Evolutionary conservation across 1,284 basidiomycete genomes (phyloP).

Genomic region (Omphalotus olearius): DNA sequence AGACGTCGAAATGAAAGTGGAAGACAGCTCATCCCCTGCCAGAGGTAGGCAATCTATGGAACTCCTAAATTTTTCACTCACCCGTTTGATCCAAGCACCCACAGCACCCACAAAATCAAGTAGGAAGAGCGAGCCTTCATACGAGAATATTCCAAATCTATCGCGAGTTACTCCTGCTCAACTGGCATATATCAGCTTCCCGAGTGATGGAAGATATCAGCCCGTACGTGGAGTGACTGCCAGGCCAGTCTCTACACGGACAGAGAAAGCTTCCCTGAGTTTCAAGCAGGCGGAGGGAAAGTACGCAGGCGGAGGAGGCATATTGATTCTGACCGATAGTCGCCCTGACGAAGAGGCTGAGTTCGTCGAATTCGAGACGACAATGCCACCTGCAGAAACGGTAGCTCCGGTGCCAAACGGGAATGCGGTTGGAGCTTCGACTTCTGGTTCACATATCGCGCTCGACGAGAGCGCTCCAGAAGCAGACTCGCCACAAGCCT

Average conservation of each 20-base stretch:
- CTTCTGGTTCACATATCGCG: conserved; percentile 48
- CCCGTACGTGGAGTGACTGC: conserved; percentile 85
- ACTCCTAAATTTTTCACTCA: conserved; percentile 27
- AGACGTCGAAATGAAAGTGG: conserved; percentile 73
- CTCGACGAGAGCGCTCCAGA: conserved; percentile 71
- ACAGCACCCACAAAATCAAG: conserved; percentile 26
- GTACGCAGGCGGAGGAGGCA: conserved; percentile 78
- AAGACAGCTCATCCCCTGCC: conserved; percentile 53
- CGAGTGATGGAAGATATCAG: conserved; percentile 74
- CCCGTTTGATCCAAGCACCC: conserved; percentile 26
- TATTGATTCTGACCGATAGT: conserved; percentile 73
- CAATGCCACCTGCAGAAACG: conserved; percentile 29
- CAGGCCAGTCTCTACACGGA: conserved; percentile 27
- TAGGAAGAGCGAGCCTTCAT: conserved; percentile 72
- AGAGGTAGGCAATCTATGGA: conserved; percentile 26
- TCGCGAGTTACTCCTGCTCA: conserved; percentile 93
- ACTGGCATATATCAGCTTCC: conserved; percentile 81
- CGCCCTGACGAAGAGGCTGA: conserved; percentile 64
- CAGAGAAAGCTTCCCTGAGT: conserved; percentile 25
- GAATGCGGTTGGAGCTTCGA: conserved; percentile 20
- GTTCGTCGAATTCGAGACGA: conserved; percentile 68
- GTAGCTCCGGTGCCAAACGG: conserved; percentile 19
- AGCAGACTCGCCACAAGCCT: conserved; percentile 72
- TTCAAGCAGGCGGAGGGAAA: conserved; percentile 38
- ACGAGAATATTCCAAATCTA: conserved; percentile 82